These are phyloP conservation scores for Draba incana DNA, from an alignment of 345 rosid species.

Conservation along the genomic window DNA sequence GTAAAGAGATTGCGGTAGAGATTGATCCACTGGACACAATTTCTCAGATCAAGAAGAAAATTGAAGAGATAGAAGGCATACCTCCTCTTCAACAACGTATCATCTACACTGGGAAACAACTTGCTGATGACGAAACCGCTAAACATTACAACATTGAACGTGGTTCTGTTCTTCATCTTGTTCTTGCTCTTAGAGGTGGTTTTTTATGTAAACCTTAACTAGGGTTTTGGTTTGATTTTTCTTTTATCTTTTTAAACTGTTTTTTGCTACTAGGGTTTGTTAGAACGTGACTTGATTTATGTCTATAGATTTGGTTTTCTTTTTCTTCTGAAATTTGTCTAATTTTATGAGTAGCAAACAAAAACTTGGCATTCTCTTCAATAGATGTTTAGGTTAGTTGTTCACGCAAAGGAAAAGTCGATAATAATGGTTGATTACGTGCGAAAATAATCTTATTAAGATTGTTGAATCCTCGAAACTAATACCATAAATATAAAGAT, in stretches of 20 bases:
- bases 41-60: not conserved
- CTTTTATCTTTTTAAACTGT: not conserved
- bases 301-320: not conserved
- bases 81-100: conserved; percentile 24
- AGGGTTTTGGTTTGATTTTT: not conserved
- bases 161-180: conserved; percentile 28
- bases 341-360: not conserved
- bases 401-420: no score
- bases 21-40: conserved; percentile 18
- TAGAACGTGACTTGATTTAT: not conserved
- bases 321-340: not conserved
- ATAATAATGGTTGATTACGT: no score
- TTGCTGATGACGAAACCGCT: conserved; percentile 31
- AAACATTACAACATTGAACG: conserved; percentile 6
- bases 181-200: conserved; percentile 32
- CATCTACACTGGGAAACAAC: conserved; percentile 29
- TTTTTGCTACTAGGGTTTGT: no score
- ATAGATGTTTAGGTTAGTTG: no score
- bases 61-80: conserved; percentile 26
- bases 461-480: no score
- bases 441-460: no score
- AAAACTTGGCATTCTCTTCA: not conserved
- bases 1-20: not conserved
- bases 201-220: not conserved
- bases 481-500: no score